A percentile compares a stretch with the other conserved stretches of the same genome.
phyloP scores from a whole-genome alignment of 345 rosid genomes.

The Cardamine occulta region DNA sequence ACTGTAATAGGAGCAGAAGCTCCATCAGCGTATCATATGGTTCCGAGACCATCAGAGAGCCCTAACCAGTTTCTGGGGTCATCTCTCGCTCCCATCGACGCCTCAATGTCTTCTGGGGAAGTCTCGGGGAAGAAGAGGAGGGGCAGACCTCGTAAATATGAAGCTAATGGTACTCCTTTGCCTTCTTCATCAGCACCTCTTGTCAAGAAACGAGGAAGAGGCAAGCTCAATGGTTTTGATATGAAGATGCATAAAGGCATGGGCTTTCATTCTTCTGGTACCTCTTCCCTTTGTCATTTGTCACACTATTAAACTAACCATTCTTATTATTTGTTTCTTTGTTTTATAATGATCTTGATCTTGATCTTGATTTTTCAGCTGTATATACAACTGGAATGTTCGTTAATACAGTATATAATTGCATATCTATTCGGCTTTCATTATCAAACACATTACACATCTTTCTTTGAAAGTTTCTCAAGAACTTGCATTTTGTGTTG shows the following conservation, averaged over 20 bases:
- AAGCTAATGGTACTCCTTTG: conserved; percentile 65
- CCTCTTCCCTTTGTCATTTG: background rate
- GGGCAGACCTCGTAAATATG: conserved; percentile 85
- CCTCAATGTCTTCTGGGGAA: conserved; percentile 50
- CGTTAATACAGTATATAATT: background rate
- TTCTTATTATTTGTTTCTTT: background rate
- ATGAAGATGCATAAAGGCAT: conserved; percentile 56
- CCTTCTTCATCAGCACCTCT: conserved; percentile 60
- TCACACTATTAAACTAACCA: background rate
- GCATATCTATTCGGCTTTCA: background rate
- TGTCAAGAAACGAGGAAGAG: conserved; percentile 57
- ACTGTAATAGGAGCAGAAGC: conserved; percentile 81
- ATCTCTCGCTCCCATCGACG: conserved; percentile 44
- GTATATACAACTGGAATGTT: background rate
- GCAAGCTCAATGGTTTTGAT: conserved; percentile 51
- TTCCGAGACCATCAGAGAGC: conserved; percentile 58
- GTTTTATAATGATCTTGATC: background rate
- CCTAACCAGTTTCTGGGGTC: conserved; percentile 47
- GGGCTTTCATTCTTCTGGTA: conserved; percentile 57
- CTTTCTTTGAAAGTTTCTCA: background rate
- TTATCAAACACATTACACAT: background rate
- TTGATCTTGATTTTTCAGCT: background rate
- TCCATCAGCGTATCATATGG: conserved; percentile 71
- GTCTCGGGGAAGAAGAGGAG: conserved; percentile 72
- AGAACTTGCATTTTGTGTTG: background rate